Evolutionary conservation across 2,329 filamentous ascomycete genomes (phyloP).

Genomic region (Coniosporium tulheliwenetii): DNA sequence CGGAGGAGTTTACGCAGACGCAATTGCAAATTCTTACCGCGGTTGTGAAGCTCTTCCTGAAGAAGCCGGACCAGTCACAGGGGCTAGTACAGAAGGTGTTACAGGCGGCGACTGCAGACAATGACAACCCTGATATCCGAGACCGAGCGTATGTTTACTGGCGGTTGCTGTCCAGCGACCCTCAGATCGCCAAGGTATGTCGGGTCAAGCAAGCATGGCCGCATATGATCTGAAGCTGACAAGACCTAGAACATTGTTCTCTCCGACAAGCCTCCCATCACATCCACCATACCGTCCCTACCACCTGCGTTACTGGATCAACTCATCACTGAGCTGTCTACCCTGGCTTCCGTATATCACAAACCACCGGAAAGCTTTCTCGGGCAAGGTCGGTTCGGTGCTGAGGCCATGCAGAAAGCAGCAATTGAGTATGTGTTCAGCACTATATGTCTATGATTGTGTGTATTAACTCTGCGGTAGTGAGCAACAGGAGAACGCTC

Average conservation of each 20-base stretch:
- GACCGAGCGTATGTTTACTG: conserved; percentile 98
- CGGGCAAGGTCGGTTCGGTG: conserved; percentile 83
- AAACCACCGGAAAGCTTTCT: conserved; percentile 97
- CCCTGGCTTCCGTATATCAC: conserved; percentile 93
- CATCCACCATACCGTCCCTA: conserved; percentile 82
- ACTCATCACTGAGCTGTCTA: conserved; percentile 82
- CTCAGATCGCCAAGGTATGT: conserved; percentile 68
- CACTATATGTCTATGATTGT: conserved; percentile 1
- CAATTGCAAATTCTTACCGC: conserved; percentile 95
- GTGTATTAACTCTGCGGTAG: conserved; percentile 13
- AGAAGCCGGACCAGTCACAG: conserved; percentile 87
- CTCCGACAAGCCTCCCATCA: conserved; percentile 86
- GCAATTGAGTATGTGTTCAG: conserved; percentile 56
- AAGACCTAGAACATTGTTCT: conserved; percentile 58
- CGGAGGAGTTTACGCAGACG: conserved; percentile 93
- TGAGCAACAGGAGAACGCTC: conserved; percentile 82
- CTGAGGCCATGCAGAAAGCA: conserved; percentile 84
- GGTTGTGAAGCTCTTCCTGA: conserved; percentile 92
- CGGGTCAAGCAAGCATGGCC: too few species aligned
- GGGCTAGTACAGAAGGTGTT: conserved; percentile 86
- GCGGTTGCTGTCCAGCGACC: conserved; percentile 84
- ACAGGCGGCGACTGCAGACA: conserved; percentile 81
- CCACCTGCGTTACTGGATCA: conserved; percentile 73
- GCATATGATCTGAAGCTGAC: background rate
- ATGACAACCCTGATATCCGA: conserved; percentile 93